Base-by-base conservation (phyloP, 2,329 filamentous ascomycete genomes). In the Fusarium longipes region DNA sequence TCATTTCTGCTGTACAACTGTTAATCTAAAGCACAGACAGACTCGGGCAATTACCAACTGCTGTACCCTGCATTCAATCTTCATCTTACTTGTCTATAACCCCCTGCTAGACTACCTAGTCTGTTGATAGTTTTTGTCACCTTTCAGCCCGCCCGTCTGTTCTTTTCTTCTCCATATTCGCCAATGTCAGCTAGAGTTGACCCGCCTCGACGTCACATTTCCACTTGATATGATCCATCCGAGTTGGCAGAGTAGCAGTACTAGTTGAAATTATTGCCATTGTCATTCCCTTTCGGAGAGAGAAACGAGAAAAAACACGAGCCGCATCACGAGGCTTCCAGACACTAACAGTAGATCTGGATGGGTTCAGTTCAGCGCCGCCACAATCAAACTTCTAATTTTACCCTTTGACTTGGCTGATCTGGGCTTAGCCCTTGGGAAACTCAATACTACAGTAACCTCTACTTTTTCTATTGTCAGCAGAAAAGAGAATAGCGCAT, bases 341-440 rank as follows among this genome's bases (percentile, higher is more conserved):
- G 24, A 29, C 18, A 9, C n/a, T 25, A 48, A 18, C 17, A 18
- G 17, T 43, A 29, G 39, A 35, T 43, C 56, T 48, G 17, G 40
- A 27, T 27, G 27, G 25, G 25, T 27, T 27, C 25, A 27, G 27
- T 8, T 42, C 39, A 25, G 44, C 44, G 22, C 30, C 24, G 30
- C 45, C 45, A 49, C 45, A 49, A 10, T 49, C 44, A 36, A 6
- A 32, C 40, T 69, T 70, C 67, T 70, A 70, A 70, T 70, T 70
- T 70, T 70, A 65, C 30, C 53, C 51, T 38, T 42, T 42, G 24
- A 22, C 49, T 57, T 70, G 67, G 50, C 63, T 59, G 38, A 52
- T 36, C 54, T 57, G 30, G 55, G 67, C 24, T 61, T 68, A 70
- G 57, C 47, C 40, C 42, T 56, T 63, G 61, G 52, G 48, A 45